Percentiles rank a stretch among this genome's conserved stretches.
Evolutionary conservation across 1,139 yeast species (phyloP).

Genomic region (Kodamaea sp.): DNA sequence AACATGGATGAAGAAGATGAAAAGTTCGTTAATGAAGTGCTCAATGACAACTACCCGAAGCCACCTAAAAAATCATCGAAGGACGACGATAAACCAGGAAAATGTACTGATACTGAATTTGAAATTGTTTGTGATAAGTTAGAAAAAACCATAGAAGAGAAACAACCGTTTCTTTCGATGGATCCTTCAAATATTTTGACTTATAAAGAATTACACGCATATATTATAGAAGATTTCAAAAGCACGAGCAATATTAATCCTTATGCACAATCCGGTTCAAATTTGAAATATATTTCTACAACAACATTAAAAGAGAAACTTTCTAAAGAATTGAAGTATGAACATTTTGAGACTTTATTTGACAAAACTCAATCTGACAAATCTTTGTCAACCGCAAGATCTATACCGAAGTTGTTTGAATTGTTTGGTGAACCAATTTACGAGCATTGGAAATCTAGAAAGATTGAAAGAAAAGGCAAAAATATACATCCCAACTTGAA

Average conservation of each 20-base stretch:
- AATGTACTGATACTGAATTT: constrained; percentile 76
- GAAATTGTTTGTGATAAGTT: constrained; percentile 73
- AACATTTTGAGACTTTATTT: constrained; percentile 43
- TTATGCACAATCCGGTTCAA: constrained; percentile 26
- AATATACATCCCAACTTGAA: constrained; percentile 70
- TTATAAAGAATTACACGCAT: constrained; percentile 62
- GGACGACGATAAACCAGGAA: constrained; percentile 16
- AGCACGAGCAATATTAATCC: constrained; percentile 25
- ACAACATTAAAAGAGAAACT: constrained; percentile 37
- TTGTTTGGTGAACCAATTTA: constrained; percentile 67
- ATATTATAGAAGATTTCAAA: constrained; percentile 37
- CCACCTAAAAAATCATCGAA: constrained; percentile 14
- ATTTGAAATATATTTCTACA: constrained; percentile 36
- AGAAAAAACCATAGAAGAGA: constrained; percentile 69
- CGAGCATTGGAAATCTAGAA: constrained; percentile 77
- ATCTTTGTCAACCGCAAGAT: constrained; percentile 28
- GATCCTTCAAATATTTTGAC: constrained; percentile 76
- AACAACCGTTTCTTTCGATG: constrained; percentile 84
- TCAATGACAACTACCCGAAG: constrained; percentile 35
- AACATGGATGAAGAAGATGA: constrained; percentile 91
- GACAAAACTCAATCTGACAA: constrained; percentile 43
- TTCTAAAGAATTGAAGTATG: constrained; percentile 37
- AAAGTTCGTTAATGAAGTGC: constrained; percentile 46
- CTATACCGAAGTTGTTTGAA: constrained; percentile 52
- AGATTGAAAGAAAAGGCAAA: constrained; percentile 67